Evolutionary conservation across 2,329 filamentous ascomycete species (phyloP), one percentile per base, ranked within the genome.

Genomic region (Canariomyces notabilis): DNA sequence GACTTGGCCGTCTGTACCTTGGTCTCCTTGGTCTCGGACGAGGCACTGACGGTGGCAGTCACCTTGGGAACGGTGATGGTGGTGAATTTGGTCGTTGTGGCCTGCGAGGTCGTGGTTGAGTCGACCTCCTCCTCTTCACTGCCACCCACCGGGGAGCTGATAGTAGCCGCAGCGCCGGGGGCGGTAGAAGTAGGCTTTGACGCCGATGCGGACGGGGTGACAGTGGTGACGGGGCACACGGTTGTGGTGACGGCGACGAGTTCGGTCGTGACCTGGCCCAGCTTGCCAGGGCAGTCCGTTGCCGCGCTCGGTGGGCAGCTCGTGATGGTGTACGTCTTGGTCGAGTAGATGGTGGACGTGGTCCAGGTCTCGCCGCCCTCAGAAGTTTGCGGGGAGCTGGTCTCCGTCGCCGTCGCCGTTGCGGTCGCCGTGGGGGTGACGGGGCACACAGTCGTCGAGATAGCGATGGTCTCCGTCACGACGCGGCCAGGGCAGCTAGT

Each of bases 251-350:
- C 42, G 16, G 63, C 48, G 33, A 68, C 60, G 12, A 56, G 47
- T 20, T 64, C 57, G 5, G 64, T 67, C 7, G 60, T 61, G 34
- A 64, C 57, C 21, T 58, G 53, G 44, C 63, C 59, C n/a, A 54
- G 52, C 37, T 65, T 55, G 48, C 66, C 66, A 19, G 70, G 70
- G 64, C 72, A 74, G 57, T 70, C 60, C 7, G 62, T 56, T 29
- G 26, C 14, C 9, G 61, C 57, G 6, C 55, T 62, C 16, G 59
- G 52, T 3, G 59, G 56, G 42, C 64, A 67, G 35, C 51, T 55
- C 29, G 60, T 66, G 47, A 68, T 54, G 20, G 64, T 67, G 39
- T 60, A 60, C 16, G 60, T 54, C 9, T 46, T 61, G 19, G 66
- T 69, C 8, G 62, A 58, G 53, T 60, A 64, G 29, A 67, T 56